A percentile compares a stretch with the other conserved stretches of the same genome.
Conservation (phyloP, 495 filamentous ascomycete genomes). For the Monascus purpureus region DNA sequence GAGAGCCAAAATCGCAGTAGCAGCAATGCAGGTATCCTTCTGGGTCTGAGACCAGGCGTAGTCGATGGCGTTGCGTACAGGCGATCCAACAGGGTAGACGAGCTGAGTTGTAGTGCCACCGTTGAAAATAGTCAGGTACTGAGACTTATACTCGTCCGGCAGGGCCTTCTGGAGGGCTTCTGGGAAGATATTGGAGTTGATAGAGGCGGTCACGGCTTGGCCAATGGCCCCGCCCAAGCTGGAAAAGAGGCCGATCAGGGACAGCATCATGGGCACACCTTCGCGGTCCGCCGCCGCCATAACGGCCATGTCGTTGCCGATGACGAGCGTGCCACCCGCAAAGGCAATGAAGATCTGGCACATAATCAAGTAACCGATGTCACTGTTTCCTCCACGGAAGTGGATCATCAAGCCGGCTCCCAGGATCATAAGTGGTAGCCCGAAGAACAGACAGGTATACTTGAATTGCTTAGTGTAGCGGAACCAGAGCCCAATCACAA, state of each 20-base stretch:
- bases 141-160: slow-evolving; percentile 28
- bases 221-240: slow-evolving; percentile 60
- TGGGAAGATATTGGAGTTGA: slow-evolving; percentile 57
- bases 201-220: slow-evolving; percentile 45
- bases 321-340: slow-evolving; percentile 48
- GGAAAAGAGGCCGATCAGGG: slow-evolving; percentile 50
- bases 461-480: slow-evolving; percentile 44
- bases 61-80: slow-evolving; percentile 40
- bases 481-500: slow-evolving; percentile 42
- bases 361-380: slow-evolving; percentile 59
- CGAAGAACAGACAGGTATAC: slow-evolving; percentile 43
- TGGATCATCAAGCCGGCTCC: slow-evolving; percentile 52
- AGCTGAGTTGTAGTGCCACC: slow-evolving; percentile 35
- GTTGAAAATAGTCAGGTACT: slow-evolving; percentile 32
- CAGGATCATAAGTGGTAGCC: slow-evolving; percentile 46
- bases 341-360: slow-evolving; percentile 71
- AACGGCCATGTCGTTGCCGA: slow-evolving; percentile 57
- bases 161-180: slow-evolving; percentile 30
- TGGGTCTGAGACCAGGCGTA: slow-evolving; percentile 47
- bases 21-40: slow-evolving; percentile 43
- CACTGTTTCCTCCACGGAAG: slow-evolving; percentile 47
- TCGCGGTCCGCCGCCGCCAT: slow-evolving; percentile 52
- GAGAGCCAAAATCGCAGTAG: slow-evolving; percentile 23
- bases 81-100: slow-evolving; percentile 36
- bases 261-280: slow-evolving; percentile 56